Evolutionary conservation across 805 yeast genomes (phyloP).

Genomic region (Candida sphagnicola): DNA sequence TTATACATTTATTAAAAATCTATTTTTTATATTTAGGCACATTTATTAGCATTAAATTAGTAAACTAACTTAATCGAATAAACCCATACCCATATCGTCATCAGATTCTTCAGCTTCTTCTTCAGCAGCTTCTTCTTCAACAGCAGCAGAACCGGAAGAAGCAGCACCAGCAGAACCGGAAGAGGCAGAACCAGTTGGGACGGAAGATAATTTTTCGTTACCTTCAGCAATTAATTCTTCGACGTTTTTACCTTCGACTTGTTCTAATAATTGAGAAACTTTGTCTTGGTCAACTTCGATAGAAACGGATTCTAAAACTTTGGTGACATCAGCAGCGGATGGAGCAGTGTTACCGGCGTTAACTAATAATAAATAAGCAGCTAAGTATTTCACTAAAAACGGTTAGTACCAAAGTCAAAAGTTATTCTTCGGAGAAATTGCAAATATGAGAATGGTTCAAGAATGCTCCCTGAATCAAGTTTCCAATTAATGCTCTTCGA

Average conservation of each 20-base stretch:
- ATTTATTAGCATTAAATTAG: background rate
- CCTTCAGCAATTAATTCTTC: constrained; percentile 93
- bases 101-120: constrained; percentile 63
- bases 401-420: constrained; percentile 6
- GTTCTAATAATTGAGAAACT: constrained; percentile 71
- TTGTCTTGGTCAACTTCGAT: constrained; percentile 90
- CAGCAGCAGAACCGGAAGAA: constrained; percentile 56
- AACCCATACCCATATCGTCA: constrained; percentile 93
- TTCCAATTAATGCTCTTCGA: too few species aligned
- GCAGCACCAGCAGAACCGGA: constrained; percentile 70
- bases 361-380: constrained; percentile 97
- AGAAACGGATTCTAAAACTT: constrained; percentile 91
- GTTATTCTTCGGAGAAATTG: background rate
- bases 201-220: constrained; percentile 91
- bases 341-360: constrained; percentile 96
- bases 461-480: too few species aligned
- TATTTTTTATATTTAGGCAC: background rate
- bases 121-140: constrained; percentile 66
- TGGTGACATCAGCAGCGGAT: constrained; percentile 86
- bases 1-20: constrained; percentile 1
- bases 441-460: background rate
- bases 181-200: constrained; percentile 98
- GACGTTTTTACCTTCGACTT: constrained; percentile 91
- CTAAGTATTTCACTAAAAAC: constrained; percentile 82
- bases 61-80: constrained; percentile 77